phyloP scores from a whole-genome alignment of 2,329 filamentous ascomycete species.

The Aureobasidium pullulans region DNA sequence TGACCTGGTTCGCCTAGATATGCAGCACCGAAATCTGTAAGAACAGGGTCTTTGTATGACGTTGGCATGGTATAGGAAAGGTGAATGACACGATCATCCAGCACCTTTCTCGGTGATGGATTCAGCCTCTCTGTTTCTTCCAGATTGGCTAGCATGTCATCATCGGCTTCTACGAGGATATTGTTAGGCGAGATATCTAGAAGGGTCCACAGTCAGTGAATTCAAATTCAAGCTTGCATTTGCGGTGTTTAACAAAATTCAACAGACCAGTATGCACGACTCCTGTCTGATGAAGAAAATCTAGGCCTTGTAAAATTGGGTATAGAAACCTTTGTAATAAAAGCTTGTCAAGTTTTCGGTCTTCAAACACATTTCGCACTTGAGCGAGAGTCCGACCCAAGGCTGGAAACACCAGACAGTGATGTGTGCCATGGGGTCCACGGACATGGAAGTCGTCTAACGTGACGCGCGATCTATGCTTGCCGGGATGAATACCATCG shows the following conservation, averaged over 20 bases:
- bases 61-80: constrained; percentile 22
- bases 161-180: constrained; percentile 19
- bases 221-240: background rate
- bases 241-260: background rate
- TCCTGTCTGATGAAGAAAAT: constrained; percentile 22
- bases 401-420: constrained; percentile 20
- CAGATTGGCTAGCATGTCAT: constrained; percentile 12
- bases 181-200: constrained; percentile 26
- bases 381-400: constrained; percentile 20
- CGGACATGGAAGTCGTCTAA: constrained; percentile 16
- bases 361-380: constrained; percentile 14
- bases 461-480: constrained; percentile 13
- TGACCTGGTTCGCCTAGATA: constrained; percentile 23
- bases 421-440: constrained; percentile 19
- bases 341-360: constrained; percentile 11
- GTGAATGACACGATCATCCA: constrained; percentile 24
- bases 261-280: constrained; percentile 25
- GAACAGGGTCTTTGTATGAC: constrained; percentile 19
- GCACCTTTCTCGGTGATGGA: constrained; percentile 23
- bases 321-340: constrained; percentile 21
- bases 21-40: constrained; percentile 33
- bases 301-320: constrained; percentile 18
- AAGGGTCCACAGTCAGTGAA: constrained; percentile 13
- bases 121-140: background rate
- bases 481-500: constrained; percentile 16